Evolutionary conservation across 306 rosid species (phyloP).

Genomic region (Spatholobus suberectus): DNA sequence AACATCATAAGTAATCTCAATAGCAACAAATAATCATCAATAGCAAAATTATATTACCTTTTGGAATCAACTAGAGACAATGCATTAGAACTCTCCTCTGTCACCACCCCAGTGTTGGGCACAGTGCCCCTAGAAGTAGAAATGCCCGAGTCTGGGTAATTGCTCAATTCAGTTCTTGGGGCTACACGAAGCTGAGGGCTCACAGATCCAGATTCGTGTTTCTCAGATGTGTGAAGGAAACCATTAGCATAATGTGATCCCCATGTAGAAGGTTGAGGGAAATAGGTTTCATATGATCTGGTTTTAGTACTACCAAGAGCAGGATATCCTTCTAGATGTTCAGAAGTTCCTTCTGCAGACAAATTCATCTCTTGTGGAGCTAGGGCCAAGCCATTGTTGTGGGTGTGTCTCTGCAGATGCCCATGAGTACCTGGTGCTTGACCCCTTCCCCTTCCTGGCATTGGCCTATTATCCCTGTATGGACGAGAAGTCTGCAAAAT

Average conservation of each 20-base stretch:
- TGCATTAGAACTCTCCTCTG: conserved; percentile 42
- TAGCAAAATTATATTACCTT: conserved; percentile 55
- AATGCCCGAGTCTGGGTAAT: conserved; percentile 43
- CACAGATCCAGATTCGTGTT: conserved; percentile 56
- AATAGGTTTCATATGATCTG: conserved; percentile 54
- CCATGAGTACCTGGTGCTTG: conserved; percentile 51
- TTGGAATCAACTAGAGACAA: conserved; percentile 44
- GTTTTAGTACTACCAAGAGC: conserved; percentile 49
- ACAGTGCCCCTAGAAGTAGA: conserved; percentile 43
- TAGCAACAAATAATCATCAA: conserved; percentile 27
- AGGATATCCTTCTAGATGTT: conserved; percentile 63
- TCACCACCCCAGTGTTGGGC: conserved; percentile 39
- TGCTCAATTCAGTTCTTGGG: conserved; percentile 48
- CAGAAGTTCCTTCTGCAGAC: conserved; percentile 48
- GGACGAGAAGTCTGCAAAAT: conserved; percentile 60
- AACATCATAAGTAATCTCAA: conserved; percentile 37
- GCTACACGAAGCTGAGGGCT: conserved; percentile 54
- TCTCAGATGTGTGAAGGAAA: conserved; percentile 50
- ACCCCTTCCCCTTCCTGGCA: conserved; percentile 61
- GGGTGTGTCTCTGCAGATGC: conserved; percentile 51
- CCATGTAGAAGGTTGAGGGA: conserved; percentile 51
- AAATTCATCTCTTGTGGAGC: conserved; percentile 51
- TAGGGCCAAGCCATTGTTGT: conserved; percentile 48
- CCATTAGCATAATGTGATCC: conserved; percentile 50
- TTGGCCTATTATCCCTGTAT: conserved; percentile 55